Conservation (phyloP, 169 alveolate genomes). For the Blepharisma undulans region DNA sequence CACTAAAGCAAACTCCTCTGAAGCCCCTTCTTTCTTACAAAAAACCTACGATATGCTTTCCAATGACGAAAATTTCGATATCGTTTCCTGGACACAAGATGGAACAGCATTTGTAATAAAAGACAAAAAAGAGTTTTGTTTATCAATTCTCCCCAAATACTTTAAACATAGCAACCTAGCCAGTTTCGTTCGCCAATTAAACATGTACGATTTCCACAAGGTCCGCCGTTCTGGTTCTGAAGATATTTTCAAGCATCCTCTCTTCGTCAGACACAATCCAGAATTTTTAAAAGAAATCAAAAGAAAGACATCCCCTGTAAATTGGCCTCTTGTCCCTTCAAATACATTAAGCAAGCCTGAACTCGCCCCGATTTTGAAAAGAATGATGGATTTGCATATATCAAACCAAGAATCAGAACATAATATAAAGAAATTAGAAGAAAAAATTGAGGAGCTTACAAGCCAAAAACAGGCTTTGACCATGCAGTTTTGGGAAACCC, state of each 20-base stretch:
- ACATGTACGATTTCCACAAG: slow-evolving; percentile 78
- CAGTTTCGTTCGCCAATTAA: slow-evolving; percentile 70
- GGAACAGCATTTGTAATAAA: not conserved
- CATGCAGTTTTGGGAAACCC: slow-evolving; percentile 17
- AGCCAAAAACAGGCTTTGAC: not conserved
- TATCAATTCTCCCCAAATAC: slow-evolving; percentile 68
- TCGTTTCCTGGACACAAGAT: slow-evolving; percentile 14
- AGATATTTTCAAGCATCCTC: not conserved
- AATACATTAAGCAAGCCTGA: not conserved
- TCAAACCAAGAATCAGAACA: not conserved
- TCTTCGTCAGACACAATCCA: not conserved
- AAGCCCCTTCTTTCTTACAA: not conserved
- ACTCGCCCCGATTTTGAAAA: not conserved
- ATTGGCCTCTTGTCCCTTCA: not conserved
- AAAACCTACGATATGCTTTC: slow-evolving; percentile 17
- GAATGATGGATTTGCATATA: not conserved
- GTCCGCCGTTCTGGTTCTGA: slow-evolving; percentile 36
- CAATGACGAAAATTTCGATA: not conserved
- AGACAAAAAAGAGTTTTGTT: not conserved
- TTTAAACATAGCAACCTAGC: slow-evolving; percentile 72
- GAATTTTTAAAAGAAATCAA: not conserved
- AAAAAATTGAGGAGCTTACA: slow-evolving; percentile 13
- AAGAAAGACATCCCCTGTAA: not conserved
- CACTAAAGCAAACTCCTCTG: not conserved
- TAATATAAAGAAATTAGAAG: slow-evolving; percentile 10